Evolutionary conservation across 306 rosid genomes (phyloP), one percentile per base, ranked within the genome.

Genomic region (Dryas drummondii): DNA sequence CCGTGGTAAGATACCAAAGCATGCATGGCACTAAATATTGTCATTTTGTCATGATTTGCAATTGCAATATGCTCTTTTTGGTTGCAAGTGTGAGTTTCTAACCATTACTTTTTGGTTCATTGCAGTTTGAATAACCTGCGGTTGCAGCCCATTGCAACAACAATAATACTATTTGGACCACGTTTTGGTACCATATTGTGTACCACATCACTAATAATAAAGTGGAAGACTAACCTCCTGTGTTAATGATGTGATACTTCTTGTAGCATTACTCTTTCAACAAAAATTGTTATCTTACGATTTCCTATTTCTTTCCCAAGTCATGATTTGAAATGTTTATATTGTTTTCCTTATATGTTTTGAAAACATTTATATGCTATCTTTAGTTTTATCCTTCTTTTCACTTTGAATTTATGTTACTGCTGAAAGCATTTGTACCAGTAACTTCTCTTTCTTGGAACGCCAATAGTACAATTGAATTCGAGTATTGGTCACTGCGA

Each of bases 1-100:
- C 75, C 64, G 6, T n/a, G 87, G 92, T 92, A 84, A 79, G 75
- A 68, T 32, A 6, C 48, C 52, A 13, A 4, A 70, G 5, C 12
- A 58, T n/a, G 3, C 37, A 32, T 32, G 37, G 37, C 37, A 0
- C 37, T 32, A 32, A 32, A 32, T 32, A 14, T 63, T 12, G 19
- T 53, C 5, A 2, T 0, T 6, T 12, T 63, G 6, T 32, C 37
- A 32, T 32, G 37, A 22, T 32, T 32, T 32, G 37, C 37, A 32
- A 32, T 32, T 32, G 37, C 37, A 32, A 32, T 32, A 32, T 32
- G 37, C 37, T 32, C 1, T 17, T 41, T 63, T 6, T 37, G 48
- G 16, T 7, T 27, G 50, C 48, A 49, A 32, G 32, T 68, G 46
- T 47, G 13, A 22, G 27, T 58, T 27, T 49, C 42, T 76, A 45